Percentiles rank a stretch among this genome's conserved stretches.
These are phyloP conservation scores for Talinum fruticosum DNA, from an alignment of 148 eudicot genomes.

Conservation along the genomic window DNA sequence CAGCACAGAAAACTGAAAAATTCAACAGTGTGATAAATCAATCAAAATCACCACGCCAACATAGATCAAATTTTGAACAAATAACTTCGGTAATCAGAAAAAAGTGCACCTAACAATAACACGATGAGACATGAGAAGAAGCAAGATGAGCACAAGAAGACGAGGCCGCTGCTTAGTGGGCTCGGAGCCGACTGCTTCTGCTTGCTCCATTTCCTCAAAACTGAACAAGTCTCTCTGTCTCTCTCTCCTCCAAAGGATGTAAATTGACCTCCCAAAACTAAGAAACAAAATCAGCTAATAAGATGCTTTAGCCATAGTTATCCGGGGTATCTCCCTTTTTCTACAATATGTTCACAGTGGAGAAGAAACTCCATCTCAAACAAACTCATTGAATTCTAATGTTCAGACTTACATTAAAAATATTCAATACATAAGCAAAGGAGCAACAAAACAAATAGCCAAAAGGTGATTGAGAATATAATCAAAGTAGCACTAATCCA, in stretches of 20 bases:
- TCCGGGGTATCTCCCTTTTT: no score
- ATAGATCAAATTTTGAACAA: neutral
- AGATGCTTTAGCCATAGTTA: neutral
- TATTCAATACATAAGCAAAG: no score
- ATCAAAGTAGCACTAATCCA: no score
- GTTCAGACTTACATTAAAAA: no score
- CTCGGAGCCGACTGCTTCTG: constrained; percentile 11
- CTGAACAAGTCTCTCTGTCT: no score
- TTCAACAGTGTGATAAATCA: neutral
- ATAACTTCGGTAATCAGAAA: neutral
- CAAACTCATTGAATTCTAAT: no score
- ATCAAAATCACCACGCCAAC: neutral
- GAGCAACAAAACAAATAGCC: no score
- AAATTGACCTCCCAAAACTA: neutral
- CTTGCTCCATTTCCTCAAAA: constrained; percentile 1
- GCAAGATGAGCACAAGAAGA: constrained; percentile 66
- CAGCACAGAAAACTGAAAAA: constrained; percentile 62
- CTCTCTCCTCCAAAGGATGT: neutral
- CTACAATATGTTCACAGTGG: no score
- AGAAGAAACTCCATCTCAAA: no score
- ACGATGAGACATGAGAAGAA: constrained; percentile 68
- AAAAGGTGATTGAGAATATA: no score
- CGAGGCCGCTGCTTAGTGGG: constrained; percentile 47
- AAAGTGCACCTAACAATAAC: constrained; percentile 54
- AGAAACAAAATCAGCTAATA: neutral